Evolutionary conservation across 306 rosid species (phyloP), one percentile per base, ranked within the genome.

Genomic region (Casuarina equisetifolia): DNA sequence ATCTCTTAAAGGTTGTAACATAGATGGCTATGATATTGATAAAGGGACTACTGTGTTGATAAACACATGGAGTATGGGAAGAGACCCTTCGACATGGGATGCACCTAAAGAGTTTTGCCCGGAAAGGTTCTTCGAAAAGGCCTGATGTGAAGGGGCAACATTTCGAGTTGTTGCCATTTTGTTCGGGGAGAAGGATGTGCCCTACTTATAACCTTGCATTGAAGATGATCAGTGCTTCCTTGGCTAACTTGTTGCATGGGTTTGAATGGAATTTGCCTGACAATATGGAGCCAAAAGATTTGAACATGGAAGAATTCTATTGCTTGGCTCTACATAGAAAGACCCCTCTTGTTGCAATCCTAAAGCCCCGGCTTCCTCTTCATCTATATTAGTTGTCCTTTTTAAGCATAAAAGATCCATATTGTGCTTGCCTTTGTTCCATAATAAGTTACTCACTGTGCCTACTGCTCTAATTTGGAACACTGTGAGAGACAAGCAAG

Each of bases 1-100:
- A 7, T 85, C 85, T 36, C 76, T 74, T 20, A 76, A 77, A 46
- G 81, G 81, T 39, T 78, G 88, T 75, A 38, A 74, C 2, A 57
- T 81, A 32, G 49, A 6, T 15, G 84, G 84, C 6, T 84, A 72
- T 6, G 55, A 84, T 54, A 73, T 84, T 25, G 12, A 69, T 42
- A 55, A 73, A 45, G 82, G 82, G 35, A 80, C 76, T 4, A 70
- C 36, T 42, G 70, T 76, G 32, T 75, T 80, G 45, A 44, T 84
- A 49, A 84, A 84, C 82, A 80, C 79, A 50, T 84, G 87, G 87
- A 76, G 84, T 61, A 72, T 80, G 11, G 84, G 82, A 40, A 76
- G 87, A 45, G 82, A 76, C 64, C 74, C 82, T 0, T 68, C 82
- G 11, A 19, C 40, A 19, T 84, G 87, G 87, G 77, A 84, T 39